Base-by-base conservation (phyloP, 345 rosid species). In the Mallotus nudiflorus region DNA sequence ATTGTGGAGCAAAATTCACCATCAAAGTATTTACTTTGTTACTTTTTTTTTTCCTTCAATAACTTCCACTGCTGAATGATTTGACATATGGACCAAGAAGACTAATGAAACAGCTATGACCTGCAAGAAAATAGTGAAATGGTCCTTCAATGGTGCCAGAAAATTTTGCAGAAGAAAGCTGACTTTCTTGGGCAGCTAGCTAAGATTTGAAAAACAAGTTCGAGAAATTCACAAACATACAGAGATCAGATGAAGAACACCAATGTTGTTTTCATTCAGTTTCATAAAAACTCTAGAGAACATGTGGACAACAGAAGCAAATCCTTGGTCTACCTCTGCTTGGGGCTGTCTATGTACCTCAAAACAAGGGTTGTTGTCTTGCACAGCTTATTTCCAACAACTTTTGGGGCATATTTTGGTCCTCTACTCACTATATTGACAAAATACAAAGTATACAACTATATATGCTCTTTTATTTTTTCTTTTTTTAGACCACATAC, bases 61-160 rank as follows among this genome's bases (percentile, higher is more conserved):
- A 33, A 2, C 37, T 33, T 33, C 37, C 37, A 6, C 37, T 33
- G 37, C 37, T 33, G 4, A 33, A 33, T 33, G 37, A 33, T 33
- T 33, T 33, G 37, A 33, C 3, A 33, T 33, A 2, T 56, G 39
- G 61, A 28, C 14, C 2, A 37, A 20, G 29, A 20, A 62, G 16
- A 42, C 2, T 14, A 54, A 5, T 0, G 6, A 14, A 16, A 4
- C 33, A 27, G 18, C 2, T 27, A 22, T 24, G 18, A 20, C 20
- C 25, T 12, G 9, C 14, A 42, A 22, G 15, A n/a, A 22, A 33
- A 44, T 5, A 25, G 8, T n/a, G 6, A 25, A 16, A 44, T 63
- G 67, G 67, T 63, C 67, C 67, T 63, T 25, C 67, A 46, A 40
- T 7, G 37, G 67, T 27, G 53, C 25, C 67, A 44, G 52, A 44